A percentile compares a stretch with the other conserved stretches of the same genome.
Conservation (phyloP, 441 rosid genomes). For the Melastoma candidum region DNA sequence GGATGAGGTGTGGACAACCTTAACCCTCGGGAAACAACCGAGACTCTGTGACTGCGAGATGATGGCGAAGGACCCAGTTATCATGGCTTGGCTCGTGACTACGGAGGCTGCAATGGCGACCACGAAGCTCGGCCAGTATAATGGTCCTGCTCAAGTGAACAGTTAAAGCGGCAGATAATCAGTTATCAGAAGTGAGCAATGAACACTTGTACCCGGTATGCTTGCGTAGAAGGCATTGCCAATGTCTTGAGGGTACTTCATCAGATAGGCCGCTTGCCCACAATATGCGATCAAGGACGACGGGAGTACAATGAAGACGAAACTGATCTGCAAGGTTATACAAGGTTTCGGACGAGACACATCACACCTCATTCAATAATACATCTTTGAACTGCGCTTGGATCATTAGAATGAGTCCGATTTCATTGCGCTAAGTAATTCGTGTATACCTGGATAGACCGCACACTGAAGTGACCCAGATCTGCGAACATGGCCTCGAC, state of each 20-base stretch:
- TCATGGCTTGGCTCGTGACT: constrained; percentile 88
- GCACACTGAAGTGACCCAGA: constrained; percentile 70
- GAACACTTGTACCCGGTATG: constrained; percentile 22
- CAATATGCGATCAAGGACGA: constrained; percentile 40
- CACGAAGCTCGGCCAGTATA: constrained; percentile 76
- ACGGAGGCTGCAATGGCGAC: constrained; percentile 56
- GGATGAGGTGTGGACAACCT: constrained; percentile 63
- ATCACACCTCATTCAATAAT: too few relatives aligned
- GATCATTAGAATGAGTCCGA: too few relatives aligned
- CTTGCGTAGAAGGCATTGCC: constrained; percentile 53
- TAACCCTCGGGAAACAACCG: constrained; percentile 71
- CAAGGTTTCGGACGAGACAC: not conserved
- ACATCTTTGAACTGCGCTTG: too few relatives aligned
- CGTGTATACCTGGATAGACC: constrained; percentile 46
- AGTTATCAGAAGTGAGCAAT: not conserved
- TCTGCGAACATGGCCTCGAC: constrained; percentile 85
- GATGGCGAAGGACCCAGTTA: constrained; percentile 60
- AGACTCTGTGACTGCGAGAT: constrained; percentile 55
- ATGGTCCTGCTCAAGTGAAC: constrained; percentile 25
- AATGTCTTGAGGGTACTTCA: constrained; percentile 37
- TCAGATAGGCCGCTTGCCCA: constrained; percentile 75
- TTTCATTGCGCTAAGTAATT: too few relatives aligned
- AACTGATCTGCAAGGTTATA: constrained; percentile 42
- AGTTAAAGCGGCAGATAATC: too few relatives aligned
- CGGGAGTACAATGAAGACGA: constrained; percentile 46